Percentiles rank a stretch among this genome's conserved stretches.
Conservation (phyloP, 257 asterid genomes). For the Jacaranda mimosifolia region DNA sequence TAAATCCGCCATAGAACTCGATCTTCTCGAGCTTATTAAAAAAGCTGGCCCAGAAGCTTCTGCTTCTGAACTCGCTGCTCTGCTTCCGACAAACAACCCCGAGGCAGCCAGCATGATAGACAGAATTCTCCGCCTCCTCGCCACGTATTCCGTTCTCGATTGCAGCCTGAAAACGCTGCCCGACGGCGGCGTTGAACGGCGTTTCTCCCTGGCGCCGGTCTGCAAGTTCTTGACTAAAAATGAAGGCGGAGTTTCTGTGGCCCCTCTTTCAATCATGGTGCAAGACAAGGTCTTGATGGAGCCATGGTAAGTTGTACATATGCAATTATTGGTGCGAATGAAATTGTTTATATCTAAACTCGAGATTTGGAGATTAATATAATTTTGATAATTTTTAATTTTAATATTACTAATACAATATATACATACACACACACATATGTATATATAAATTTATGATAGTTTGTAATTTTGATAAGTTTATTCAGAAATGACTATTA, state of each 20-base stretch:
- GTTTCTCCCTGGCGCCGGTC: constrained; percentile 44
- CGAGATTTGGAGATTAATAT: too few species aligned
- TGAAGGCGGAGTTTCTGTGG: constrained; percentile 46
- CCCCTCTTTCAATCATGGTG: constrained; percentile 29
- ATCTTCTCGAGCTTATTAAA: constrained; percentile 46
- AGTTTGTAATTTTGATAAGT: too few species aligned
- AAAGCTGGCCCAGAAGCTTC: constrained; percentile 41
- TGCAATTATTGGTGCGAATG: too few species aligned
- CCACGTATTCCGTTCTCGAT: constrained; percentile 38
- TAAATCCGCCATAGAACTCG: constrained; percentile 49
- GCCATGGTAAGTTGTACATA: constrained; percentile 35
- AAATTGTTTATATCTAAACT: too few species aligned
- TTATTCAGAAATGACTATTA: too few species aligned
- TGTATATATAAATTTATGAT: too few species aligned
- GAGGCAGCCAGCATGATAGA: constrained; percentile 45
- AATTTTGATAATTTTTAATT: too few species aligned
- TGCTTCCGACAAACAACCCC: constrained; percentile 32
- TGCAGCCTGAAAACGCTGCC: constrained; percentile 18
- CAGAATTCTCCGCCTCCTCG: constrained; percentile 49
- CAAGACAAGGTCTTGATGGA: constrained; percentile 45
- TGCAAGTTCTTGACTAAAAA: constrained; percentile 43
- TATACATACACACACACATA: too few species aligned
- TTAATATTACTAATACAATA: too few species aligned
- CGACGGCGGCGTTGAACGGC: constrained; percentile 31
- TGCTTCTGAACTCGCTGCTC: constrained; percentile 45